Base-by-base conservation (phyloP, 345 rosid genomes). In the Arabis hirsuta region DNA sequence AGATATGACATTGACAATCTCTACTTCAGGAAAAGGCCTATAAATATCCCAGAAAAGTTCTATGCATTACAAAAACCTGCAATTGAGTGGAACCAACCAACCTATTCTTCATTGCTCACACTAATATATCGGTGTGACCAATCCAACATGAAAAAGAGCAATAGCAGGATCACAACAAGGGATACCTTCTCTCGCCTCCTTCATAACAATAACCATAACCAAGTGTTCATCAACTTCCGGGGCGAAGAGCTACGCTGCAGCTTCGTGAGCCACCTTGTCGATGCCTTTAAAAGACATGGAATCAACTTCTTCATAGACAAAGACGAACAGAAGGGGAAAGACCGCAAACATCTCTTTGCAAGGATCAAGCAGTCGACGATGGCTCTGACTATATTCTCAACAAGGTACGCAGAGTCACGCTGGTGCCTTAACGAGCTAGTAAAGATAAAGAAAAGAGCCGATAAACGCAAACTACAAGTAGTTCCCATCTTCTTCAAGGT, bases 221-320 rank as follows among this genome's bases (percentile, higher is more conserved):
- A 65, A 52, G 59, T 65, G 38, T 65, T 65, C 70, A 34, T 65
- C 8, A 51, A 51, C 26, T 65, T 65, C 56, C 56, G 69, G 1
- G 69, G 69, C 19, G 31, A 32, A 4, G 67, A 62, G 3, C 44
- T 64, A 32, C 69, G 69, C 2, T 47, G 7, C 12, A 50, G 56
- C 16, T 64, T 64, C 13, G 69, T 48, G 32, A 66, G 71, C 24
- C 71, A 66, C 60, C 60, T 66, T 0, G 71, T 50, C 3, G 71
- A 38, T 0, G 71, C 71, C 24, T 66, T 66, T 4, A 38, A n/a
- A 41, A 66, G 60, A 5, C n/a, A 38, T 36, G n/a, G 19, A 8
- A 65, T 65, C 39, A 52, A 52, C 6, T 66, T 66, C 39, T 66
- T 66, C 60, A 66, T 66, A 24, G 60, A 66, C 51, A 66, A 36